Evolutionary conservation across 345 rosid species (phyloP).

Genomic region (Brassica napus): DNA sequence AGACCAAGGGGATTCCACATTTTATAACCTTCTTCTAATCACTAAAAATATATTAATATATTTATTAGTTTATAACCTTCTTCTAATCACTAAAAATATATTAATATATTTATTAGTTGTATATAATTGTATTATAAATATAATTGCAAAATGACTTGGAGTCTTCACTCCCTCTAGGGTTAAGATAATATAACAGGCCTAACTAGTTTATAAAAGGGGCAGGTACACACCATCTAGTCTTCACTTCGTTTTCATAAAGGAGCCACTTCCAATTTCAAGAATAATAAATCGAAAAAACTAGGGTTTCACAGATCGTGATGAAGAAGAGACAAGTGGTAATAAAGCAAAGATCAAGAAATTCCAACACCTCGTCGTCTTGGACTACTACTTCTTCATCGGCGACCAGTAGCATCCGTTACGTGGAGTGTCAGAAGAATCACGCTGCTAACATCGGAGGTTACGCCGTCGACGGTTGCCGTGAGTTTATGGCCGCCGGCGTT

Average conservation of each 20-base stretch:
- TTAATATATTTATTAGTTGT: not conserved
- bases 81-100: too few relatives aligned
- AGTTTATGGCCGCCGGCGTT: constrained; percentile 65
- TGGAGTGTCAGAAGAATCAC: constrained; percentile 80
- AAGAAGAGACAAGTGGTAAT: constrained; percentile 58
- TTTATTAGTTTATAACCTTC: too few relatives aligned
- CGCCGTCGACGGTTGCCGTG: constrained; percentile 81
- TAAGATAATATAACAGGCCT: not conserved
- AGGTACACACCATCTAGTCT: not conserved
- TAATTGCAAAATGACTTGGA: not conserved
- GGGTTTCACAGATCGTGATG: constrained; percentile 38
- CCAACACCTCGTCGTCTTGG: constrained; percentile 40
- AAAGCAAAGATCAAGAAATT: constrained; percentile 43
- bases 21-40: too few relatives aligned
- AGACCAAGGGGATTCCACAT: too few relatives aligned
- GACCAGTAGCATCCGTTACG: constrained; percentile 44
- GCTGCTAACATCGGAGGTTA: constrained; percentile 76
- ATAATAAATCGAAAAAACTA: not conserved
- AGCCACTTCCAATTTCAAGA: not conserved
- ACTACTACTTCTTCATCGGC: constrained; percentile 35
- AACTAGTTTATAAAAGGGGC: not conserved
- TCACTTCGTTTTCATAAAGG: not conserved
- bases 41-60: too few relatives aligned
- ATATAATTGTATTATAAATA: not conserved
- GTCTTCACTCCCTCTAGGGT: not conserved